These are phyloP conservation scores for Acer saccharum DNA, from an alignment of 345 rosid genomes.

Conservation along the genomic window DNA sequence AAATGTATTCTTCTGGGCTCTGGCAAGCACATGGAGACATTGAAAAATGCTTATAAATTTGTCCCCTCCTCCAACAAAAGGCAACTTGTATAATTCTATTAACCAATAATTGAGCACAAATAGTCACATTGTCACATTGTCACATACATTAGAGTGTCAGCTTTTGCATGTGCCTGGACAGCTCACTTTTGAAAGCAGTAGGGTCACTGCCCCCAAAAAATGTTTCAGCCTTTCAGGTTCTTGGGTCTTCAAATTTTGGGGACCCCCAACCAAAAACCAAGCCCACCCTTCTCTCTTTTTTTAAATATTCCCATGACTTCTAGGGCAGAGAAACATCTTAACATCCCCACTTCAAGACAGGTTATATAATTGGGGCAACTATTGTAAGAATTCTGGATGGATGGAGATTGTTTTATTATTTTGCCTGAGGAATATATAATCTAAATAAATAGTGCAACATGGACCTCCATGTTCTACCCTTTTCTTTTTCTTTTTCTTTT, in stretches of 20 bases:
- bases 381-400: constrained; percentile 2
- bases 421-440: constrained; percentile 26
- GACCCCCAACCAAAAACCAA: constrained; percentile 6
- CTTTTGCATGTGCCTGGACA: constrained; percentile 37
- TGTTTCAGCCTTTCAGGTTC: constrained; percentile 15
- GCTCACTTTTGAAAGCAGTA: constrained; percentile 31
- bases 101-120: constrained; percentile 30
- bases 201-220: constrained; percentile 30
- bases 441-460: neutral
- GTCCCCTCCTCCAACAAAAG: constrained; percentile 10
- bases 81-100: constrained; percentile 4
- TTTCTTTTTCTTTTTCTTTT: neutral
- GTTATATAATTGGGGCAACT: constrained; percentile 10
- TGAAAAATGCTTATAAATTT: neutral
- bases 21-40: constrained; percentile 14
- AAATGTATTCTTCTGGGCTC: no score
- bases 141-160: neutral
- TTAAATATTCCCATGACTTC: constrained; percentile 20
- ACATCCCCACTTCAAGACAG: constrained; percentile 6
- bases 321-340: neutral
- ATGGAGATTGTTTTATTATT: neutral
- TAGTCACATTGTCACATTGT: neutral
- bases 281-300: constrained; percentile 5
- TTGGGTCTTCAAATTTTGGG: neutral
- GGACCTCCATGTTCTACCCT: constrained; percentile 11